Conservation (phyloP, 2,329 filamentous ascomycete species). For the Nemania abortiva region DNA sequence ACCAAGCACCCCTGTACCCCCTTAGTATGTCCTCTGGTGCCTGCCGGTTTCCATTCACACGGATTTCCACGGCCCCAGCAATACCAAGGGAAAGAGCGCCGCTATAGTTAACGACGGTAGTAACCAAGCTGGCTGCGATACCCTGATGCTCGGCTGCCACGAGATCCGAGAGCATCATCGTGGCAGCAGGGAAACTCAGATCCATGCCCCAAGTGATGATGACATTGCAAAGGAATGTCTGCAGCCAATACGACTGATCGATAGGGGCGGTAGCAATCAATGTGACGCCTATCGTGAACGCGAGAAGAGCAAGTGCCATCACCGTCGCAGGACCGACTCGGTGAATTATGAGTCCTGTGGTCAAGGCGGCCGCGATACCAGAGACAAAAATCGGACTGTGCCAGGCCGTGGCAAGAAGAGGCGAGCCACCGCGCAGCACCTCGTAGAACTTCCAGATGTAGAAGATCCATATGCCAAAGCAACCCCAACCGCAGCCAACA, state of each 20-base stretch:
- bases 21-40: constrained; percentile 42
- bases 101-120: constrained; percentile 69
- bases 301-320: constrained; percentile 50
- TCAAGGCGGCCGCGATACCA: constrained; percentile 53
- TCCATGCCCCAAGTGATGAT: constrained; percentile 67
- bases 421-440: constrained; percentile 53
- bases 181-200: constrained; percentile 67
- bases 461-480: constrained; percentile 60
- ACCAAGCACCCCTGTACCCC: constrained; percentile 49
- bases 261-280: constrained; percentile 57
- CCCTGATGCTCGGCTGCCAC: constrained; percentile 52
- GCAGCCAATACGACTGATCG: constrained; percentile 65
- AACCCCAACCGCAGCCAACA: constrained; percentile 61
- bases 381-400: constrained; percentile 55
- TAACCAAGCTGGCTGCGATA: constrained; percentile 61
- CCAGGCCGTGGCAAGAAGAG: constrained; percentile 55
- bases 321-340: constrained; percentile 50
- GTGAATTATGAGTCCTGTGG: constrained; percentile 49
- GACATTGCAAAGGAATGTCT: constrained; percentile 63
- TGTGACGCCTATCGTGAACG: constrained; percentile 49
- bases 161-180: constrained; percentile 62
- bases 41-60: constrained; percentile 37
- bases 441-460: constrained; percentile 60
- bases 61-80: constrained; percentile 59
- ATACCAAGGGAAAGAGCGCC: constrained; percentile 68